A percentile compares a stretch with the other conserved stretches of the same genome.
Conservation (phyloP, 371 early-diverging fungal species). For the Chytridiales sp. region DNA sequence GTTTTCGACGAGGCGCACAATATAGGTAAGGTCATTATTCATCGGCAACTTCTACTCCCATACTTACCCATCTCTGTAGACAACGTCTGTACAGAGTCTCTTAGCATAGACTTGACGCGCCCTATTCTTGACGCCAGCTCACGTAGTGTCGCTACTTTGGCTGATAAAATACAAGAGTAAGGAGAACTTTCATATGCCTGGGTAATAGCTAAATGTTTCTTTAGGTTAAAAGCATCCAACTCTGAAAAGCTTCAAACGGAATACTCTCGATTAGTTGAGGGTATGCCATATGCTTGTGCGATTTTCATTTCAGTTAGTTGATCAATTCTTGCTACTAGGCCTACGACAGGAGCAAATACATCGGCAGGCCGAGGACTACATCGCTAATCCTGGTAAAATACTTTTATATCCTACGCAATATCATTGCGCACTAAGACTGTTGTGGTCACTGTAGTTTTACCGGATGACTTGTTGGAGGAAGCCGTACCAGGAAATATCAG, state of each 20-base stretch:
- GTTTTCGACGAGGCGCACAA: constrained; percentile 99
- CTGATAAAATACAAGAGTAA: constrained; percentile 70
- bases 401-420: constrained; percentile 50
- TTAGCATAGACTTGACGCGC: constrained; percentile 91
- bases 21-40: constrained; percentile 70
- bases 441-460: constrained; percentile 57
- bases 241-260: constrained; percentile 84
- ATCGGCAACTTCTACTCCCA: background rate
- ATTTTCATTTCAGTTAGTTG: background rate
- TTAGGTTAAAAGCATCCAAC: constrained; percentile 80
- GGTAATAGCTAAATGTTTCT: background rate
- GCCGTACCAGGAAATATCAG: constrained; percentile 99
- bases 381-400: constrained; percentile 53
- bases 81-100: constrained; percentile 97
- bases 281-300: constrained; percentile 18
- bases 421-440: background rate
- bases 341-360: constrained; percentile 63
- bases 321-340: constrained; percentile 38
- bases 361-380: constrained; percentile 45
- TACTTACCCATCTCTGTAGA: constrained; percentile 53
- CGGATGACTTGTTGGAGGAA: constrained; percentile 90
- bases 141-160: constrained; percentile 69
- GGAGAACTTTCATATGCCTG: constrained; percentile 3
- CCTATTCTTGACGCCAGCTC: constrained; percentile 90
- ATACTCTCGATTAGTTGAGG: constrained; percentile 86